Evolutionary conservation across 176 grass and related monocot genomes (phyloP).

Genomic region (Phoenix dactylifera): DNA sequence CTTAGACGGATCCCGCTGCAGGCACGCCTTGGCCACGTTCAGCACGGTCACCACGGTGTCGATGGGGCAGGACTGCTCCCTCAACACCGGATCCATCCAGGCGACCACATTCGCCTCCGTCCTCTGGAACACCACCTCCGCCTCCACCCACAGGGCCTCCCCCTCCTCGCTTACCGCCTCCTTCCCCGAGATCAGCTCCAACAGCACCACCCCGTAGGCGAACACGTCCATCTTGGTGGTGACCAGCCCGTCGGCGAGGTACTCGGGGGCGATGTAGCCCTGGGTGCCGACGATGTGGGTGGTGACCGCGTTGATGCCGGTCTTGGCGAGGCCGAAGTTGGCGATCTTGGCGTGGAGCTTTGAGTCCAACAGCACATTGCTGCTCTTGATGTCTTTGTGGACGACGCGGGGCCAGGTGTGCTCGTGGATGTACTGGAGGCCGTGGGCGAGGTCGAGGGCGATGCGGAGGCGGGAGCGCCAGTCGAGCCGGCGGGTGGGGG

Average conservation of each 20-base stretch:
- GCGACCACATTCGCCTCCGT: constrained; percentile 35
- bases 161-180: constrained; percentile 42
- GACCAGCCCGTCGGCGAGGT: constrained; percentile 78
- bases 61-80: constrained; percentile 51
- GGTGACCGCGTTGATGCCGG: constrained; percentile 87
- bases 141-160: constrained; percentile 65
- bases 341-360: constrained; percentile 83
- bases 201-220: constrained; percentile 78
- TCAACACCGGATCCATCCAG: constrained; percentile 73
- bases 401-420: constrained; percentile 99
- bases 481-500: constrained; percentile 25
- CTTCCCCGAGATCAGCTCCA: constrained; percentile 72
- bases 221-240: constrained; percentile 98
- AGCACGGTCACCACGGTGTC: constrained; percentile 59
- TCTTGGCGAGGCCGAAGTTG: constrained; percentile 97
- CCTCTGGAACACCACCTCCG: constrained; percentile 35
- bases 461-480: constrained; percentile 73
- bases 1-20: constrained; percentile 68
- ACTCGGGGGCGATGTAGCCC: constrained; percentile 90
- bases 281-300: constrained; percentile 95
- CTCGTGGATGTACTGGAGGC: constrained; percentile 97
- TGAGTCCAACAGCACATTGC: constrained; percentile 81
- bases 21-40: constrained; percentile 59
- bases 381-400: constrained; percentile 98
- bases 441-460: constrained; percentile 84